Evolutionary conservation across 257 asterid species (phyloP), one percentile per base, ranked within the genome.

Genomic region (Eucommia ulmoides): DNA sequence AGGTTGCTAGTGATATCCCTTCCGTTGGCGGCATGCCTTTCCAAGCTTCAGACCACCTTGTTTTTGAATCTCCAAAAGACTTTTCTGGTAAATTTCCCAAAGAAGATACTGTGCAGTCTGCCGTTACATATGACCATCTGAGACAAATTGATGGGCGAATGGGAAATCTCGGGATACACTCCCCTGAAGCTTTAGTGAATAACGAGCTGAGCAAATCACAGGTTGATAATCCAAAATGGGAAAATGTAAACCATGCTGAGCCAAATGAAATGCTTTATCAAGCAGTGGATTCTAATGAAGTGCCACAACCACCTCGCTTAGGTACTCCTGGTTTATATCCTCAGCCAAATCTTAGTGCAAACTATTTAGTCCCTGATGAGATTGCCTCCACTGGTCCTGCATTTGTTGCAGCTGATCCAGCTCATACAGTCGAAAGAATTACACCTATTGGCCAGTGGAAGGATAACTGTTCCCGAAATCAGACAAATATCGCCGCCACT

Each of bases 61-160:
- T 52, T 55, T 76, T 56, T 24, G 91, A 74, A 74, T 66, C 87
- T 41, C 79, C 88, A 1, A 74, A 69, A 52, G 80, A 64, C 45
- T 67, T 60, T 58, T 41, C 76, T 3, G 76, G 72, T 55, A 71
- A 64, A 35, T 63, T 64, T 67, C 75, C 76, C 20, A 26, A 19
- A 22, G 94, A 76, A 60, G 86, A 75, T 69, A 61, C 74, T 42
- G 20, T 23, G 17, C 68, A 67, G 45, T 41, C 80, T 35, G 48
- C 65, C 11, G 46, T 51, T 48, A 78, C 71, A 53, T 61, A 20
- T 57, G 93, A 89, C 50, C 70, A 78, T 53, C 66, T 76, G 52
- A 69, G 74, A 51, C 88, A 76, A 69, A 75, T 76, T 23, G 94
- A 78, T 49, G 77, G 68, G 56, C 69, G 81, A 67, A 64, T 89